Percentiles rank a stretch among this genome's conserved stretches.
These are phyloP conservation scores for Colletotrichum agaves DNA, from an alignment of 2,329 filamentous ascomycete species.

Conservation along the genomic window DNA sequence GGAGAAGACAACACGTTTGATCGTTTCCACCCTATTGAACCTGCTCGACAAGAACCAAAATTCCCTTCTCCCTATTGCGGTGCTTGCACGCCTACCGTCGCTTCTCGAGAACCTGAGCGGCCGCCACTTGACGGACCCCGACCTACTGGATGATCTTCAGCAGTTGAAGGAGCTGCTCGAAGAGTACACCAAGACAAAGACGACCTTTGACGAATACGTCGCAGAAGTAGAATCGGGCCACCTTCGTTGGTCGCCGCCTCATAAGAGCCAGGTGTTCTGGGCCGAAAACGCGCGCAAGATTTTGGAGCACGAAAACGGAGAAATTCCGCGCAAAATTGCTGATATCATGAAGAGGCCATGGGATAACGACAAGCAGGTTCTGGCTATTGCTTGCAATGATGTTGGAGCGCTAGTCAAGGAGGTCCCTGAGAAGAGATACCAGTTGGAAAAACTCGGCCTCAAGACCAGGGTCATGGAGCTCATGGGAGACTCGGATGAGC, in stretches of 20 bases:
- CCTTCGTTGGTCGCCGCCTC: constrained; percentile 91
- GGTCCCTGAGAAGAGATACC: constrained; percentile 82
- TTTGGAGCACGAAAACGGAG: constrained; percentile 83
- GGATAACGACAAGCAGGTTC: constrained; percentile 85
- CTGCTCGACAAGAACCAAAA: constrained; percentile 77
- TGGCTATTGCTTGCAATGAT: constrained; percentile 94
- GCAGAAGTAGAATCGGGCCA: constrained; percentile 88
- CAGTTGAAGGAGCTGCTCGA: constrained; percentile 71
- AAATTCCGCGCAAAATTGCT: constrained; percentile 82
- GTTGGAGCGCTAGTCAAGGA: constrained; percentile 89
- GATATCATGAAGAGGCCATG: constrained; percentile 81
- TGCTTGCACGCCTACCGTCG: constrained; percentile 82
- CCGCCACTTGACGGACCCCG: constrained; percentile 72
- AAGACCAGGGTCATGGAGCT: constrained; percentile 93
- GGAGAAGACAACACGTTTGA: constrained; percentile 94
- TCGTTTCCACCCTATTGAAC: constrained; percentile 90
- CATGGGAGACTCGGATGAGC: constrained; percentile 90
- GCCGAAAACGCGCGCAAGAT: constrained; percentile 90
- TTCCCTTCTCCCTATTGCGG: constrained; percentile 83
- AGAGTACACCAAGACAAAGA: constrained; percentile 76
- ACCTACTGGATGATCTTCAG: constrained; percentile 71
- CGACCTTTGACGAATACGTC: constrained; percentile 88
- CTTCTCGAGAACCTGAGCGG: constrained; percentile 71
- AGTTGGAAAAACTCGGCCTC: constrained; percentile 84
- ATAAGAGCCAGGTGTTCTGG: constrained; percentile 90